Evolutionary conservation across 768 basidiomycete genomes (phyloP).

Genomic region (Pisolithus microcarpus): DNA sequence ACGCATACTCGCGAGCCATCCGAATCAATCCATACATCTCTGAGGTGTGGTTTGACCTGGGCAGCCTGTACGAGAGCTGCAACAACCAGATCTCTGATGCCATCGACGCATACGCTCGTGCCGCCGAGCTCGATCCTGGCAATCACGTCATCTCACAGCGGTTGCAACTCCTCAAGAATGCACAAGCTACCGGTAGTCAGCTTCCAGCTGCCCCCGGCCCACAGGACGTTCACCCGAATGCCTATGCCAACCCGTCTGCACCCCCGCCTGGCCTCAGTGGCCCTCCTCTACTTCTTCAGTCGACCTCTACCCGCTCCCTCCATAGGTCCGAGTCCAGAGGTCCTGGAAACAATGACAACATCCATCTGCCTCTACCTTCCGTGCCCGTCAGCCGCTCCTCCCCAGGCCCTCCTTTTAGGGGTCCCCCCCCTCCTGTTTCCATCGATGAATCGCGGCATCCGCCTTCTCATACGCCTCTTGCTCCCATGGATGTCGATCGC

Average conservation of each 20-base stretch:
- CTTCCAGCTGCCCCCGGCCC: conserved; percentile 86
- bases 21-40: conserved; percentile 97
- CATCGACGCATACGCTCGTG: conserved; percentile 95
- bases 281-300: conserved; percentile 57
- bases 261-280: conserved; percentile 65
- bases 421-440: conserved; percentile 75
- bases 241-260: conserved; percentile 74
- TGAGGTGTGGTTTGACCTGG: conserved; percentile 81
- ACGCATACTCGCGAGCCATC: conserved; percentile 97
- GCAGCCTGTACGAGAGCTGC: conserved; percentile 94
- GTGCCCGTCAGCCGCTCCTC: conserved; percentile 44
- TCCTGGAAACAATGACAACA: conserved; percentile 31
- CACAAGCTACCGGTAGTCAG: conserved; percentile 65
- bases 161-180: conserved; percentile 69
- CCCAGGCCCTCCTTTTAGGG: conserved; percentile 60
- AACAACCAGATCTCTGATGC: conserved; percentile 99
- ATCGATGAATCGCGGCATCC: conserved; percentile 68
- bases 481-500: conserved; percentile 70
- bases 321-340: conserved; percentile 68
- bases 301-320: conserved; percentile 35
- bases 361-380: conserved; percentile 55
- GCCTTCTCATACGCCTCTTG: conserved; percentile 62
- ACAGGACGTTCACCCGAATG: conserved; percentile 93
- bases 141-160: conserved; percentile 81
- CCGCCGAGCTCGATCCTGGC: conserved; percentile 84